These are phyloP conservation scores for Cercospora sp. DNA, from an alignment of 2,329 filamentous ascomycete species.

Conservation along the genomic window DNA sequence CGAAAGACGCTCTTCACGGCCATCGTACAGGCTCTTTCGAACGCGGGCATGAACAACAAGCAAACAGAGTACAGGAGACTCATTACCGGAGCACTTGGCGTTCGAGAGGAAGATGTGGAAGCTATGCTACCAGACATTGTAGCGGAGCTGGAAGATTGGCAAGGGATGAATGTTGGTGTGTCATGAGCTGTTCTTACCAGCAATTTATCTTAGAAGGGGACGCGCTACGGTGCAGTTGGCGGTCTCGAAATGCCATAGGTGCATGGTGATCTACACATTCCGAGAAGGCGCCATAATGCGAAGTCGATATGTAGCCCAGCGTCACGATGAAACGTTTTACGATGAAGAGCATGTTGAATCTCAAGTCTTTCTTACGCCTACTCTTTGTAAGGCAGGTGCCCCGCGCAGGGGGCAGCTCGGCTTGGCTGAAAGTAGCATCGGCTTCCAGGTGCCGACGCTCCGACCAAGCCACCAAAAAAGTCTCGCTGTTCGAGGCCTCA, in stretches of 20 bases:
- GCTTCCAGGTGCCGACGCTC: not conserved
- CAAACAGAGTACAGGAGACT: slow-evolving; percentile 72
- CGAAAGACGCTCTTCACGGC: slow-evolving; percentile 64
- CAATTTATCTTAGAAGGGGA: not conserved
- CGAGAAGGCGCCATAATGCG: not conserved
- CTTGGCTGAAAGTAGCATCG: not conserved
- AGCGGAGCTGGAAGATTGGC: slow-evolving; percentile 46
- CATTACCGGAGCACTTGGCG: slow-evolving; percentile 67
- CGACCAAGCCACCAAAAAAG: slow-evolving; percentile 1
- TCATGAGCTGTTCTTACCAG: not conserved
- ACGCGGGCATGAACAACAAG: slow-evolving; percentile 68
- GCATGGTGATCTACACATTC: not conserved
- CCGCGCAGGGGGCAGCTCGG: not conserved
- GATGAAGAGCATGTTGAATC: not conserved
- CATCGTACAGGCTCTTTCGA: slow-evolving; percentile 67
- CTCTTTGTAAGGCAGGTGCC: not conserved
- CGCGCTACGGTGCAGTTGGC: not conserved
- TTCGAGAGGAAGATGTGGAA: slow-evolving; percentile 69
- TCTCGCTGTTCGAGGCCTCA: not conserved
- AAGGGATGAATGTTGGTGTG: slow-evolving; percentile 10
- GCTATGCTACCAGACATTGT: slow-evolving; percentile 56
- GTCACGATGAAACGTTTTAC: not conserved
- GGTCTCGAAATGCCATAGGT: not conserved
- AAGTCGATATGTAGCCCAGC: not conserved
- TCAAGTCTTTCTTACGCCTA: not conserved